Evolutionary conservation across 305 asterid genomes (phyloP), one percentile per base, ranked within the genome.

Genomic region (Fraxinus baroniana): DNA sequence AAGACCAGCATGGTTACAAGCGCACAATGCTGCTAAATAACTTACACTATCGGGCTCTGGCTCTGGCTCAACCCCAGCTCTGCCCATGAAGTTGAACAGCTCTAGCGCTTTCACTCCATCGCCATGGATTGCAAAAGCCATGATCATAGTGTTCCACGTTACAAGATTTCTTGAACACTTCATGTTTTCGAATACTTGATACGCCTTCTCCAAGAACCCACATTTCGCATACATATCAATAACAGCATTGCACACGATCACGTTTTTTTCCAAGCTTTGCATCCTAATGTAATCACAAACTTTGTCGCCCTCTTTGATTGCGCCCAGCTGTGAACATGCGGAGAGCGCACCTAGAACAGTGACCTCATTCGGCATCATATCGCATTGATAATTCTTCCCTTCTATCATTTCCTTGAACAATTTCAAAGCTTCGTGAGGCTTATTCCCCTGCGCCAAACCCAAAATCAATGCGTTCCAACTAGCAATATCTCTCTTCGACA

Each of bases 81-180:
- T 44, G n/a, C 36, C 70, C 92, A 93, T 89, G 33, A 22, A 71
- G 7, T 83, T 72, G 12, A 90, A 92, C 35, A 93, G 89, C 68
- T 93, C 87, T 4, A 96, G 74, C 0, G 98, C 98, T 87, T 88
- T 90, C 33, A 26, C 80, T 49, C 99, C 99, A 57, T 94, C 89
- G 0, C 99, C 99, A 39, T 96, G 93, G 92, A 96, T 88, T 8
- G 95, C 98, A 3, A 92, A 89, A 1, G 91, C 98, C 97, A 94
- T 94, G 70, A 96, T 93, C 97, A 96, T 93, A 0, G 99, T 90
- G 80, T 94, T 96, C 99, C 98, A 96, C 2, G 98, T 94, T 84
- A 96, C 86, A 30, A 88, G 24, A 64, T 82, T 90, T 86, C 86
- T 86, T 3, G 28, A 28, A 83, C 97, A 93, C 74, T 77, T 87